Evolutionary conservation across 73 alveolate species (phyloP), one percentile per base, ranked within the genome.

Genomic region (Loxodes magnus): DNA sequence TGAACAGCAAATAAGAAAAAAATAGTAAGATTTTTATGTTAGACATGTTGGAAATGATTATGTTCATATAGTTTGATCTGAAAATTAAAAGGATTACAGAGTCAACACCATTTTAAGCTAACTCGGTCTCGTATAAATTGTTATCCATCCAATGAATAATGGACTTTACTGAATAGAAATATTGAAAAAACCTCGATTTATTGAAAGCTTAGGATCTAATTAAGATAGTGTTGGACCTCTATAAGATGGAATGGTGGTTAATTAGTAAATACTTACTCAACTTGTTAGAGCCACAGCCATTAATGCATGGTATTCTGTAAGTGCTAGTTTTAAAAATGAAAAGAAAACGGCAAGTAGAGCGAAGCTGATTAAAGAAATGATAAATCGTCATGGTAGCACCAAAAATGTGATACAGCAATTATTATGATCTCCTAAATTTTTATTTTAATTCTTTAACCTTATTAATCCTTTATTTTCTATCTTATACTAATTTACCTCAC

Each of bases 1-100:
- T 2, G 59, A 25, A 2, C 59, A 46, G 59, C 59, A 46, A 24
- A 41, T 46, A 17, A 37, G 9, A 5, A 46, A 46, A 24, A 46
- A 46, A 24, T n/a, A n/a, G n/a, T n/a, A n/a, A n/a, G n/a, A n/a
- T n/a, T n/a, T n/a, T n/a, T n/a, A n/a, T n/a, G n/a, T n/a, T n/a
- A 17, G 59, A 17, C 59, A 46, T 2, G 59, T 46, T n/a, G 59
- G 59, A 22, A 46, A 46, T 46, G 59, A 46, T 46, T 25, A 25
- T 10, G 59, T 46, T n/a, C 59, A 46, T 46, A 46, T 46, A 21
- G 34, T 46, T 10, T 46, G 59, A 24, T n/a, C 27, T 22, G 59
- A 46, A 20, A 37, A 46, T 46, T 46, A 22, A 17, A 46, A 22
- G 17, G 59, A 46, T 24, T 46, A 46, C 2, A 12, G 59, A 17